phyloP scores from a whole-genome alignment of 75 land plant species.

The Chamaecyparis obtusa region DNA sequence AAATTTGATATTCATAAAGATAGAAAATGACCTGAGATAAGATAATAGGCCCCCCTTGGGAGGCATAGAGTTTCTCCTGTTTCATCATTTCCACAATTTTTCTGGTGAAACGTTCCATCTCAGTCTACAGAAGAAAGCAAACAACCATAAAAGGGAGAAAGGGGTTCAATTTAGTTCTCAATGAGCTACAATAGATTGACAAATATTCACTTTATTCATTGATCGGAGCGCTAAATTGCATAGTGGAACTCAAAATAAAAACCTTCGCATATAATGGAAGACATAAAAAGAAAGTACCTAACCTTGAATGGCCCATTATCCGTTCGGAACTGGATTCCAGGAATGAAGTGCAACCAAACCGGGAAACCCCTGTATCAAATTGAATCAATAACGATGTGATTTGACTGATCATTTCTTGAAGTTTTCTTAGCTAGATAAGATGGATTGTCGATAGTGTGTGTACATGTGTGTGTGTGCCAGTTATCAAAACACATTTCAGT shows the following conservation, averaged over 20 bases:
- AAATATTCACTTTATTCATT: neutral
- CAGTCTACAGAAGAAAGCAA: slow-evolving; percentile 29
- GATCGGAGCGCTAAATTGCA: neutral
- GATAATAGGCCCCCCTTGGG: slow-evolving; percentile 77
- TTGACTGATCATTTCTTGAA: neutral
- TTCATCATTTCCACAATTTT: slow-evolving; percentile 74
- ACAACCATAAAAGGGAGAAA: slow-evolving; percentile 10
- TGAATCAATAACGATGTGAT: slow-evolving; percentile 1
- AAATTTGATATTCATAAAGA: neutral
- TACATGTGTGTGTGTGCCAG: neutral
- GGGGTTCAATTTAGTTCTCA: neutral
- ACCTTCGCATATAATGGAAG: neutral
- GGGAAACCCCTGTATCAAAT: slow-evolving; percentile 55
- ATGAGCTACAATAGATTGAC: neutral
- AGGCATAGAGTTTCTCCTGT: slow-evolving; percentile 55
- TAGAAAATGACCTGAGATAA: slow-evolving; percentile 52
- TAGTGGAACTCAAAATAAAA: neutral
- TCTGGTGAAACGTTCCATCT: slow-evolving; percentile 58
- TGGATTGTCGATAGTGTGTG: neutral
- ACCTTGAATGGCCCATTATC: slow-evolving; percentile 80
- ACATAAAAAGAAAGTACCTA: neutral
- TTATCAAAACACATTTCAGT: neutral
- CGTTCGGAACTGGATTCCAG: slow-evolving; percentile 71
- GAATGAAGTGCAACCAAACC: slow-evolving; percentile 60
- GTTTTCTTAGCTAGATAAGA: neutral